Base-by-base conservation (phyloP, 345 rosid genomes). In the Citrus unshiu region DNA sequence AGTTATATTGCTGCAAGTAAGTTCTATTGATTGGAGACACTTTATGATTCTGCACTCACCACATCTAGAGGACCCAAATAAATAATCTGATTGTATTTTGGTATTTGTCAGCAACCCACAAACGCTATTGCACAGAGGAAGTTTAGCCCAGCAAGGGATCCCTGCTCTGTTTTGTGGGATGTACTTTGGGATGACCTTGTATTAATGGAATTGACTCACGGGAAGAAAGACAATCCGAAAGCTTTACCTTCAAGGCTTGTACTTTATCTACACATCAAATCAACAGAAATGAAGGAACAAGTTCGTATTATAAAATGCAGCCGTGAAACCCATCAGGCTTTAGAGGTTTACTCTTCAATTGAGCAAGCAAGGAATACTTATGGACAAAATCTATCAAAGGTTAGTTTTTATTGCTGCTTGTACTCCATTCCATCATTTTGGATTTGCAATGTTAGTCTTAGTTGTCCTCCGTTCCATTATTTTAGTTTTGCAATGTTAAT, bases 131-230 rank as follows among this genome's bases (percentile, higher is more conserved):
- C 88, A 79, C 99, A 94, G 83, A 90, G 96, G 82, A 94, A 94
- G 85, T 96, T 91, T 81, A 90, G 84, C 81, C 98, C 97, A 2
- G 94, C 93, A 37, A 91, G 93, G 85, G 99, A 96, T 85, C 97
- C 98, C 29, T 96, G 98, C 78, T 93, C 92, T 8, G 92, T 94
- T 67, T 79, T 90, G 84, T 96, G 99, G 99, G 97, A 93, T 83
- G 89, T 94, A 59, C 75, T 84, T 32, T 96, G 93, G 99, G 84
- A 80, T 83, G 97, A 96, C 84, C 85, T 96, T 78, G 84, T 83
- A 69, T 91, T 89, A 9, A 94, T 96, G 98, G 95, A 96, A 82
- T 83, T 96, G 82, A 90, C 88, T 76, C 87, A 81, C 22, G 97
- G 95, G 87, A 94, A 96, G 87, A 94, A 91, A 68, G 97, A 96